Evolutionary conservation across 164 flowering plant species (phyloP), one percentile per base, ranked within the genome.

Genomic region (Aristolochia californica): DNA sequence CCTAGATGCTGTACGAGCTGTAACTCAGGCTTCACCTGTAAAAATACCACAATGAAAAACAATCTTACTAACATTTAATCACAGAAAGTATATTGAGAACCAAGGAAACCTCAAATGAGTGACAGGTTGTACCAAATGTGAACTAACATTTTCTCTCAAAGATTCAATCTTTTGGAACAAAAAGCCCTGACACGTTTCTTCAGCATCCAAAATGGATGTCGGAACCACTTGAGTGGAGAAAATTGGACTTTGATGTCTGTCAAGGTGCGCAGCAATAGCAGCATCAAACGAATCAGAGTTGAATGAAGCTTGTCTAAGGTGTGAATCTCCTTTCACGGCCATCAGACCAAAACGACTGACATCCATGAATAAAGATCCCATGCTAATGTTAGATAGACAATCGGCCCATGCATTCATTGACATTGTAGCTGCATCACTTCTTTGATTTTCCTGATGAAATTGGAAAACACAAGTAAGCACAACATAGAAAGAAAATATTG

Each of bases 161-260:
- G 57, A 28, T 38, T 61, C 45, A 34, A 67, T 69, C 66, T 77
- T 88, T 60, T 72, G 76, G 67, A 93, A 85, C 48, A 83, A 70
- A 72, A 93, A 93, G 30, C 80, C 97, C 78, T 93, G 97, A 63
- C 99, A 84, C 53, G 97, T 84, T 74, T 89, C 96, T 71, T 93
- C 99, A 63, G 81, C 94, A 78, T 87, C 95, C 94, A 83, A 93
- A 27, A 93, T 83, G 56, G 96, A 89, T 61, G 68, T 62, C 71
- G 74, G 73, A 30, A 81, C 66, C 27, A 69, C 61, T 48, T 71
- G 62, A 51, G 59, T 68, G 18, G 81, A 51, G 56, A 62, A 45
- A 20, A 28, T 61, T 59, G 55, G 74, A 43, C 70, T 71, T 62
- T 77, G 83, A 65, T 77, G 80, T 59, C 66, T 68, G 54, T 65